Conservation (phyloP, 2,329 filamentous ascomycete species). For the Dendryphion nanum region DNA sequence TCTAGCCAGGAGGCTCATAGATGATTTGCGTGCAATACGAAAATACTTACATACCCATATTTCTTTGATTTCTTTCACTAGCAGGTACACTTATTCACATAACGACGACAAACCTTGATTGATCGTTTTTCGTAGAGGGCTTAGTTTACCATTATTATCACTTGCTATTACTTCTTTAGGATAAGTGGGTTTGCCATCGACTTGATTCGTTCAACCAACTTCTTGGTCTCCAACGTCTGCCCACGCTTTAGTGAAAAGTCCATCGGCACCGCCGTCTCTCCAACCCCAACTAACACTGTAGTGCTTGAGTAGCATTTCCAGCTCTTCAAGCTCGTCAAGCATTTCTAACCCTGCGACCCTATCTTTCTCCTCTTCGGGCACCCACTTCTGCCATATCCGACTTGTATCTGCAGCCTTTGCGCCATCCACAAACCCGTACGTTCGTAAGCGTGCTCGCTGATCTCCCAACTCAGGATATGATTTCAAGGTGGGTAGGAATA, state of each 20-base stretch:
- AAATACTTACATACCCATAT: no score
- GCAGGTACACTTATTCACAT: no score
- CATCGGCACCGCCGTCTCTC: slow-evolving; percentile 50
- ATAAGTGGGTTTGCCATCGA: no score
- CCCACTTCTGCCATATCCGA: slow-evolving; percentile 77
- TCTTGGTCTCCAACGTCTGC: slow-evolving; percentile 19
- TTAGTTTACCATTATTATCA: no score
- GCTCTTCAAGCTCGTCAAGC: slow-evolving; percentile 93
- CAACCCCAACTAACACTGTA: slow-evolving; percentile 91
- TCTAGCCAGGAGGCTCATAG: no score
- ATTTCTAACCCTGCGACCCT: slow-evolving; percentile 79
- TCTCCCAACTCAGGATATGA: slow-evolving; percentile 66
- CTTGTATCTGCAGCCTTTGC: slow-evolving; percentile 60
- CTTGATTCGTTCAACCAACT: no score
- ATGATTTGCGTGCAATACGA: no score
- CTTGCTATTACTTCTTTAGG: no score
- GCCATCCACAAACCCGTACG: slow-evolving; percentile 63
- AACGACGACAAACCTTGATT: no score
- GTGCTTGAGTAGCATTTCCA: slow-evolving; percentile 80
- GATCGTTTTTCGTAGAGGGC: no score
- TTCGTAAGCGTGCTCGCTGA: slow-evolving; percentile 65
- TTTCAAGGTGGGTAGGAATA: slow-evolving; percentile 79
- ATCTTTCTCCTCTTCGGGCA: slow-evolving; percentile 68
- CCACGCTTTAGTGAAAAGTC: slow-evolving; percentile 35
- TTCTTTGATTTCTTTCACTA: no score